A percentile compares a stretch with the other conserved stretches of the same genome.
Conservation (phyloP, 257 asterid genomes). For the Gentiana dahurica region DNA sequence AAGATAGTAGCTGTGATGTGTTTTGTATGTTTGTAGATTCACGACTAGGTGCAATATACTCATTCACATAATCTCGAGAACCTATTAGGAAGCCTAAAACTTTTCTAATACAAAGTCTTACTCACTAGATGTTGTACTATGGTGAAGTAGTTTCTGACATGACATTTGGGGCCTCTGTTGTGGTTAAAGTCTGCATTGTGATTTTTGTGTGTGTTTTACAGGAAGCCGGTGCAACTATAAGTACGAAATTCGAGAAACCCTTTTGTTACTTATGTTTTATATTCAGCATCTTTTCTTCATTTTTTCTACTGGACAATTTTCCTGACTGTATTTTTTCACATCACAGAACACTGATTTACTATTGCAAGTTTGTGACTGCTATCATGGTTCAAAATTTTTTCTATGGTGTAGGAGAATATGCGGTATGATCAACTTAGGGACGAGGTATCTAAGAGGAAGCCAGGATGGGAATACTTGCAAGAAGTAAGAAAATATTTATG, state of each 20-base stretch:
- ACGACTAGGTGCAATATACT: too few species aligned
- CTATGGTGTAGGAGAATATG: slow-evolving; percentile 60
- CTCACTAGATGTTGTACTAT: not conserved
- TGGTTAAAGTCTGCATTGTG: too few species aligned
- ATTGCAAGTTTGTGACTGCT: not conserved
- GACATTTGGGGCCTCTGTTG: not conserved
- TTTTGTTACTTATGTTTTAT: not conserved
- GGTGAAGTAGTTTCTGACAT: not conserved
- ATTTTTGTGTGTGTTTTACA: not conserved
- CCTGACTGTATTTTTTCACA: not conserved
- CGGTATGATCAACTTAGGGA: slow-evolving; percentile 88
- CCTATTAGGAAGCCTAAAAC: not conserved
- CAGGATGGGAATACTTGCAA: slow-evolving; percentile 98
- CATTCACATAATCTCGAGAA: too few species aligned
- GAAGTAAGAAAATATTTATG: slow-evolving; percentile 37
- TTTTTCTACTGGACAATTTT: not conserved
- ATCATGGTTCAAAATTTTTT: not conserved
- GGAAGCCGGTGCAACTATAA: not conserved
- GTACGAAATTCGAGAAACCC: not conserved
- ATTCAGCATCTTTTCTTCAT: not conserved
- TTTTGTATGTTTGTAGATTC: too few species aligned
- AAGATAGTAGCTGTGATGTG: not conserved
- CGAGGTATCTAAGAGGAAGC: slow-evolving; percentile 70
- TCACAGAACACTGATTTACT: not conserved
- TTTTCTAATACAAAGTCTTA: not conserved